These are phyloP conservation scores for Ehretia macrophylla DNA, from an alignment of 257 asterid species.

Conservation along the genomic window DNA sequence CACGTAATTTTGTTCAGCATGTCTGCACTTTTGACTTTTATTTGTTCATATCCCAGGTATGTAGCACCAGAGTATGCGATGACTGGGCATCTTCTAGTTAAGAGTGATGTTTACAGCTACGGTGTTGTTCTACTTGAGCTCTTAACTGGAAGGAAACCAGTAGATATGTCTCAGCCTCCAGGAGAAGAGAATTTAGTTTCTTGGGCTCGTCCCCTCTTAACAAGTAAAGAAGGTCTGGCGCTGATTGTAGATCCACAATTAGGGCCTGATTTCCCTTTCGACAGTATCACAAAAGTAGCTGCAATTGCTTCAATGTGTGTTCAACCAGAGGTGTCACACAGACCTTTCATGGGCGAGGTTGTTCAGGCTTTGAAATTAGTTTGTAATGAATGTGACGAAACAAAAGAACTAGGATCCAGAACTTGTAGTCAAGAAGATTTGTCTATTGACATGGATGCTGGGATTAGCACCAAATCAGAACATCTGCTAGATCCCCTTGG, in stretches of 20 bases:
- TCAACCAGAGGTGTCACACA: conserved; percentile 85
- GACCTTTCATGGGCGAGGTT: conserved; percentile 98
- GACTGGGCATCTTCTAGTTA: conserved; percentile 93
- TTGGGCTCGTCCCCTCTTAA: conserved; percentile 83
- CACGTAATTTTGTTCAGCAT: not conserved
- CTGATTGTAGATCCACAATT: conserved; percentile 56
- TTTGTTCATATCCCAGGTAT: conserved; percentile 39
- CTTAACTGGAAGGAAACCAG: conserved; percentile 80
- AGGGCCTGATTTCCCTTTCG: conserved; percentile 49
- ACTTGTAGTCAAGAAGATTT: conserved; percentile 46
- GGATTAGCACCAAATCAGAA: conserved; percentile 28
- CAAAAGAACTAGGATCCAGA: conserved; percentile 33
- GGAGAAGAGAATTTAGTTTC: conserved; percentile 91
- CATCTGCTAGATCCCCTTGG: conserved; percentile 29
- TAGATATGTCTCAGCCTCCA: conserved; percentile 89
- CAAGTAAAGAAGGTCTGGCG: conserved; percentile 54
- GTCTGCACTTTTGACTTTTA: conserved; percentile 9
- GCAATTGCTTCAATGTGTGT: conserved; percentile 95
- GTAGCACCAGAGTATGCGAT: conserved; percentile 97
- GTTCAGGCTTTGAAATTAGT: conserved; percentile 86
- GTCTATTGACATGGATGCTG: conserved; percentile 31
- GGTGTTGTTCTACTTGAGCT: conserved; percentile 99
- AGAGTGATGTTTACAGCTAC: conserved; percentile 92
- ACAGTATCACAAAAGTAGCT: conserved; percentile 75
- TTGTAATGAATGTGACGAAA: conserved; percentile 58